phyloP scores from a whole-genome alignment of 805 yeast genomes.

The Cyberlindnera mississippiensis region DNA sequence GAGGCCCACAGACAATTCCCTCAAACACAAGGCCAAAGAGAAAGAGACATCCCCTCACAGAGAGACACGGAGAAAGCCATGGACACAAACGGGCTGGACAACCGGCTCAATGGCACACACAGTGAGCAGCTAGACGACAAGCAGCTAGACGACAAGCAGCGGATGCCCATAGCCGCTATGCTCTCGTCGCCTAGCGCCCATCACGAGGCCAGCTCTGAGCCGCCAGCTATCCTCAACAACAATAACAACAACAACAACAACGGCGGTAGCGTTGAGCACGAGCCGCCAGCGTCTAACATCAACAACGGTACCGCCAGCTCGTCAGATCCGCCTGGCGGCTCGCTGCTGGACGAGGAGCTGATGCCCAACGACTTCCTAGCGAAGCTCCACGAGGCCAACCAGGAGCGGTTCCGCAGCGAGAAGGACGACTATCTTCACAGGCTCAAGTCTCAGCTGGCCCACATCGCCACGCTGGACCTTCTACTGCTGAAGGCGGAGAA shows the following conservation, averaged over 20 bases:
- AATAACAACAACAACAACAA: not conserved
- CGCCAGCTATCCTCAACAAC: not conserved
- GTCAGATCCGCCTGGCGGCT: not conserved
- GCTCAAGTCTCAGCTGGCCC: conserved; percentile 24
- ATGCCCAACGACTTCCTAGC: conserved; percentile 16
- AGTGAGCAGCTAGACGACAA: not conserved
- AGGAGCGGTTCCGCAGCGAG: conserved; percentile 19
- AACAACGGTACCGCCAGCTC: not conserved
- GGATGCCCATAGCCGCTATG: not conserved
- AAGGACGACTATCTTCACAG: conserved; percentile 23
- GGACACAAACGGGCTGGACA: too few species aligned
- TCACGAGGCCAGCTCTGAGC: not conserved
- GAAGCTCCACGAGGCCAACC: conserved; percentile 22
- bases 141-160: not conserved
- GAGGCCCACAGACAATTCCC: too few species aligned
- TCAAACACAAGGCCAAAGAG: too few species aligned
- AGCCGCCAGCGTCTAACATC: not conserved
- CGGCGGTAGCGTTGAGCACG: not conserved
- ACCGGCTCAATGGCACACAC: too few species aligned
- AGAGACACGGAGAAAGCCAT: too few species aligned
- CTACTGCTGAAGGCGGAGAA: conserved; percentile 23
- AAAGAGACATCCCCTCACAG: too few species aligned
- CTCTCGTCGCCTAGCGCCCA: not conserved
- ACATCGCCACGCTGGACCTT: conserved; percentile 26
- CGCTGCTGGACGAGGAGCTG: conserved; percentile 9